Base-by-base conservation (phyloP, 805 yeast species). In the Sugiyamaella americana region DNA sequence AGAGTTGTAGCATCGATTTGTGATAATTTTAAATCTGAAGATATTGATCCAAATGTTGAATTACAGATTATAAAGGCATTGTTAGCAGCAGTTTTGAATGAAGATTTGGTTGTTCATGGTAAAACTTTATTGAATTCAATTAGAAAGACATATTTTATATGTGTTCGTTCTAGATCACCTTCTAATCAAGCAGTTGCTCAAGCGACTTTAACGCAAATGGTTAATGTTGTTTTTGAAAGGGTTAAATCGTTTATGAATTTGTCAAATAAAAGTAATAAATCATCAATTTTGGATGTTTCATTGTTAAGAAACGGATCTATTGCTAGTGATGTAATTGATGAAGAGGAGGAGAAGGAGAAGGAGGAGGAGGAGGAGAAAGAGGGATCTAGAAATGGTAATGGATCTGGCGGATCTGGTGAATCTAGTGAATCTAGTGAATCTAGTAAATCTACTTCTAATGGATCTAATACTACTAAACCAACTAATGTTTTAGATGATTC, bases 121-220 rank as follows among this genome's bases (percentile, higher is more conserved):
- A 85, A 88, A 5, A 79, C 89, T 1, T 70, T 93, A 44, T 70
- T 93, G 51, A 87, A 85, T 60, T 97, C 98, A 0, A 82, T 94
- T 32, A 78, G 98, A 64, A 96, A 87, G 59, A 87, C 91, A 22
- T 93, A 93, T 69, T 89, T 88, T 62, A 85, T 94, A 22, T 94
- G 91, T 59, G 82, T 93, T 37, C 75, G 87, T 47, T 87, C 97
- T 0, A 71, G 84, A 50, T 80, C 84, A 17, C 79, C 91, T 2
- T 71, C 84, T 21, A 91, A 88, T 61, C 98, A 93, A 66, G 85
- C 88, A 1, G 81, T 89, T 50, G 98, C 98, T 0, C 98, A 94
- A 69, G 98, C 96, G 1, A 84, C 93, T 5, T 72, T 93, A 54
- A 86, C 94, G 2, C 99, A 93, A 67, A 84, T 91, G 58, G 87